These are phyloP conservation scores for Exophiala dermatitidis DNA, from an alignment of 2,329 filamentous ascomycete species.

Conservation along the genomic window DNA sequence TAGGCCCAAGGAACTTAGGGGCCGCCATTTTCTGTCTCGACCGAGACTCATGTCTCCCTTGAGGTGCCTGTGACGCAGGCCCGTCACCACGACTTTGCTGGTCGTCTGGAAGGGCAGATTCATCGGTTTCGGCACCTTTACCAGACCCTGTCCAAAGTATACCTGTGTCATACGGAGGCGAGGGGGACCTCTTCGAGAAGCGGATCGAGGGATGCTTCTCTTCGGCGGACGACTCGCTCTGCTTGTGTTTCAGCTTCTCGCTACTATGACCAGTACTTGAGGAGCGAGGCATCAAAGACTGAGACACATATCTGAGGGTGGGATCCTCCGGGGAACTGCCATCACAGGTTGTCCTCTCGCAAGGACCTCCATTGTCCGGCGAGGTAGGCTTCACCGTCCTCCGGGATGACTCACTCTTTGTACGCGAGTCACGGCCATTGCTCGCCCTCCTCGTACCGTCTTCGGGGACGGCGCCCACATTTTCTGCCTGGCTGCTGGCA, in stretches of 20 bases:
- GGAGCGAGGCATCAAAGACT: constrained; percentile 6
- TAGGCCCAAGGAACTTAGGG: constrained; percentile 30
- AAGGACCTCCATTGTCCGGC: constrained; percentile 13
- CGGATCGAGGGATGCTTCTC: constrained; percentile 13
- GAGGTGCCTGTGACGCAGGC: neutral
- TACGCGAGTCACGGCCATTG: neutral
- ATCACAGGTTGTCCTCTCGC: constrained; percentile 24
- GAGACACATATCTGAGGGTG: constrained; percentile 7
- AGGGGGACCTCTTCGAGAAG: constrained; percentile 7
- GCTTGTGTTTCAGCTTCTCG: constrained; percentile 13
- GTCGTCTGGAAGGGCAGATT: neutral
- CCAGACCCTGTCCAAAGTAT: neutral
- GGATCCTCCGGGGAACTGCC: constrained; percentile 17
- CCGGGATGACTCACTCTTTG: constrained; percentile 15
- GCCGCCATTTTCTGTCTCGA: constrained; percentile 13
- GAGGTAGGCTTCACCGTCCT: constrained; percentile 1
- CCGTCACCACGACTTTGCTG: neutral
- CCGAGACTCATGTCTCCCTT: neutral
- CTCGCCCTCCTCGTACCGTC: neutral
- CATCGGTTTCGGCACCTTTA: neutral
- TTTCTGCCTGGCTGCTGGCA: neutral
- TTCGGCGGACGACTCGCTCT: constrained; percentile 6
- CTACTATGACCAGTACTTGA: constrained; percentile 5
- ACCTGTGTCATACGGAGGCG: neutral
- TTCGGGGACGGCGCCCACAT: constrained; percentile 1